Evolutionary conservation across 1,284 basidiomycete genomes (phyloP), one percentile per base, ranked within the genome.

Genomic region (Lentinula novae-zelandiae): DNA sequence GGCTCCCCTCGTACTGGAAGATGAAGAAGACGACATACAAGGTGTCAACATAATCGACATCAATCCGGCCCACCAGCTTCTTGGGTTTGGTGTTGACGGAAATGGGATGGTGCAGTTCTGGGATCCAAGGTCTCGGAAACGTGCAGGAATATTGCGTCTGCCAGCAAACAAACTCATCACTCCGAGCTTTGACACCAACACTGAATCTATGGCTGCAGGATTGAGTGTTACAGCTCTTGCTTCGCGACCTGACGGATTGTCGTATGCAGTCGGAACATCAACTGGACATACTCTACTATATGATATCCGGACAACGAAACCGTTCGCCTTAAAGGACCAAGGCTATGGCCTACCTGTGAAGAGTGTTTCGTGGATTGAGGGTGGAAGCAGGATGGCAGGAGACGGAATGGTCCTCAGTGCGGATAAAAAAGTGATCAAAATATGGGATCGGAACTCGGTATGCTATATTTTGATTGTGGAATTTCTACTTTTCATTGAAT

Each of bases 261-360:
- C 93, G 34, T 87, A 98, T 66, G 97, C 96, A 0, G 82, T 98
- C 39, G 97, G 97, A 12, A 98, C 96, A 1, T 94, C 91, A 6
- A 93, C 93, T 0, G 97, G 97, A 0, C 95, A 98, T 71, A 95
- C 95, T 0, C 77, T 99, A 6, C 78, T 99, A 5, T 99, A 98
- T 73, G 97, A 99, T 70, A 84, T 99, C 64, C 90, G 97, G 54
- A 89, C 93, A 33, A 82, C 89, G 5, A 82, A 82, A 27, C 90
- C 93, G 8, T 95, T 93, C 67, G 93, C 93, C 2, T 76, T 87
- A 63, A 99, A 99, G 72, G 97, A 99, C 72, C 96, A 99, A 74
- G 97, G 97, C 1, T 99, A 99, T 69, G 95, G 96, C 2, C 76
- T 99, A 48, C 91, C 96, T 0, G 84, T 99, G 53, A 92, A 92